Base-by-base conservation (phyloP, 2,329 filamentous ascomycete genomes). In the Teratosphaeria nubilosa region DNA sequence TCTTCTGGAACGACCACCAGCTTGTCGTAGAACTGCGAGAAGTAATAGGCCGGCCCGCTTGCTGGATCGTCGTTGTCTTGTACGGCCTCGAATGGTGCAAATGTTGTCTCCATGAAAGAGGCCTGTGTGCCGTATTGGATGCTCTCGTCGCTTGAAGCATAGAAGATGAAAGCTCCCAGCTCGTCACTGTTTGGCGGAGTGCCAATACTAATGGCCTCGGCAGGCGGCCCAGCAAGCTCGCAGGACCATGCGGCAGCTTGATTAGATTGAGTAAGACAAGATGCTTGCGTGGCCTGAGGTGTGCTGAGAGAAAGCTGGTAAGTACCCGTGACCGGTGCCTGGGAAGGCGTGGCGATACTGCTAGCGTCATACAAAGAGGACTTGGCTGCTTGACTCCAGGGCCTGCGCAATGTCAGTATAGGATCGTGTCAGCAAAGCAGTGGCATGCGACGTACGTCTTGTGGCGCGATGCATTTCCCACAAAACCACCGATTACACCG, bases 161-260 rank as follows among this genome's bases (percentile, higher is more conserved):
- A 68, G 57, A 67, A 69, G 16, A 73, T 57, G 14, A 54, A 65
- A 4, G 71, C 71, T 51, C 68, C 69, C 22, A 61, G 60, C 20
- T 61, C 55, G 31, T 61, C 61, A 16, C 60, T 57, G 22, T 62
- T 63, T 10, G 62, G 62, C 11, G 62, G 56, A 16, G 53, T 58
- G n/a, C 56, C 62, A 27, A 73, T 65, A 34, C 58, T 63, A 52
- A 73, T 65, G 20, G 64, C 69, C 24, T 69, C 58, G 16, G 64
- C 63, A 11, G 65, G 62, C 31, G 51, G 51, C 30, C 51, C 52
- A 50, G 64, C 63, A 9, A 86, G 75, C 13, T 81, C 76, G 68
- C 86, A 89, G 59, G 77, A 81, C 86, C 86, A 89, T 0, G 85
- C 81, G 54, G 76, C 70, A n/a, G 76, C 73, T 64, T 85, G 79